Evolutionary conservation across 495 filamentous ascomycete species (phyloP), one percentile per base, ranked within the genome.

Genomic region (Staphylotrichum tortipilum): DNA sequence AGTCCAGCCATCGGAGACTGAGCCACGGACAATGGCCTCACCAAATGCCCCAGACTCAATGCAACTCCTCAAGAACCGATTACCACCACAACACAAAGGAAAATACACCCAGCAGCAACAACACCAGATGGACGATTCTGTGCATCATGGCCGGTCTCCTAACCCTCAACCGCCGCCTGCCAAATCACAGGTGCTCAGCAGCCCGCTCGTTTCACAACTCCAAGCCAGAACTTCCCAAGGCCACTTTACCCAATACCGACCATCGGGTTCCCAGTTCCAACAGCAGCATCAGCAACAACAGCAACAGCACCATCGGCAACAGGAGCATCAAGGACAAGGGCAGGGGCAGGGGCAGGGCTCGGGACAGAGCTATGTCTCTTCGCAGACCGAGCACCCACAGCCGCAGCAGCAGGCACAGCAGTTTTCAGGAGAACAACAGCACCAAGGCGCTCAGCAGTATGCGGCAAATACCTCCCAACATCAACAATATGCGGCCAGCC

Each of bases 401-500:
- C 58, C 59, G 17, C 36, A 45, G 31, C 58, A 58, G 14, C 57
- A 60, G 15, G n/a, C n/a, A n/a, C 36, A 62, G n/a, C 59, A 55
- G 5, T 55, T 59, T 33, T 7, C 42, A 21, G 44, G 53, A 5
- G 61, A 57, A 8, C 61, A 67, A 40, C 58, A 59, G 17, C 49
- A 44, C 15, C 56, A 56, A 29, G 22, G 18, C 9, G 23, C 43
- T 24, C 59, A 62, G 18, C 59, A 60, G 39, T 59, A 60, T 49
- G 34, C 61, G 40, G 24, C 53, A 21, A 54, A 38, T 24, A 26
- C 53, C 11, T 38, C 55, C 5, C 58, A 61, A 23, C 18, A 42
- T 21, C 57, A 56, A 33, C 57, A 56, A 21, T 61, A 55, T 33
- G 18, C 47, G 8, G 36, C 61, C 7, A 49, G 26, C 38, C 60